A percentile compares a stretch with the other conserved stretches of the same genome.
Evolutionary conservation across 2,329 filamentous ascomycete species (phyloP).

Genomic region (Penicillium sp.): DNA sequence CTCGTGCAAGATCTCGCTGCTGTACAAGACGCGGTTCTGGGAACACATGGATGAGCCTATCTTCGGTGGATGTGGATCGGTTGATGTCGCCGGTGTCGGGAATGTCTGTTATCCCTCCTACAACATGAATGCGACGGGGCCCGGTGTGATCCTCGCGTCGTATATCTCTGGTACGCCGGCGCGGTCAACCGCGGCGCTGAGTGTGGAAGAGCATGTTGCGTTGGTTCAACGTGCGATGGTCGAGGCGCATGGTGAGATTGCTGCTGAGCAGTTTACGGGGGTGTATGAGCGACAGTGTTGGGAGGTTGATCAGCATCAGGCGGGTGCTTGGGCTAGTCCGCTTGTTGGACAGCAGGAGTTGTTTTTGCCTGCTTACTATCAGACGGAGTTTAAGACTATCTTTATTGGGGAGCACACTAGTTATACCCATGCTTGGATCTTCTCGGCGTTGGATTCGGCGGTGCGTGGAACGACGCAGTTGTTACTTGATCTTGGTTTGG

Average conservation of each 20-base stretch:
- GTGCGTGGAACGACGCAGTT: slow-evolving; percentile 65
- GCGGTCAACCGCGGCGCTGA: slow-evolving; percentile 25
- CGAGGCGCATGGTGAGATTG: slow-evolving; percentile 63
- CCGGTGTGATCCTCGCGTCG: slow-evolving; percentile 46
- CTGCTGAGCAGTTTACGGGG: slow-evolving; percentile 62
- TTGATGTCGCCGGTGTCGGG: slow-evolving; percentile 32
- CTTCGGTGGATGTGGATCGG: slow-evolving; percentile 52
- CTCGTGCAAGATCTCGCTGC: slow-evolving; percentile 60
- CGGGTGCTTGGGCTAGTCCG: slow-evolving; percentile 62
- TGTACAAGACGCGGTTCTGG: slow-evolving; percentile 65
- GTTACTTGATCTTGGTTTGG: slow-evolving; percentile 60
- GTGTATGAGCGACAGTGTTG: slow-evolving; percentile 65
- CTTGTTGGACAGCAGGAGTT: slow-evolving; percentile 64
- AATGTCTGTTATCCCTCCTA: slow-evolving; percentile 38
- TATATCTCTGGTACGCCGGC: slow-evolving; percentile 31
- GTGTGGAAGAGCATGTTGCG: slow-evolving; percentile 53
- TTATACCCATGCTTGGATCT: slow-evolving; percentile 62
- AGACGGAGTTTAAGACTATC: slow-evolving; percentile 66
- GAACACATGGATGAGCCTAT: slow-evolving; percentile 56
- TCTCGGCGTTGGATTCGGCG: slow-evolving; percentile 63
- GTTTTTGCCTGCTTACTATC: slow-evolving; percentile 70
- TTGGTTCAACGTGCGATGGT: slow-evolving; percentile 64
- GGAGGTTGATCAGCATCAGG: slow-evolving; percentile 60
- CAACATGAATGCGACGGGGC: slow-evolving; percentile 36
- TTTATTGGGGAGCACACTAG: slow-evolving; percentile 68